These are phyloP conservation scores for Gossypium australe DNA, from an alignment of 345 rosid genomes.

Conservation along the genomic window DNA sequence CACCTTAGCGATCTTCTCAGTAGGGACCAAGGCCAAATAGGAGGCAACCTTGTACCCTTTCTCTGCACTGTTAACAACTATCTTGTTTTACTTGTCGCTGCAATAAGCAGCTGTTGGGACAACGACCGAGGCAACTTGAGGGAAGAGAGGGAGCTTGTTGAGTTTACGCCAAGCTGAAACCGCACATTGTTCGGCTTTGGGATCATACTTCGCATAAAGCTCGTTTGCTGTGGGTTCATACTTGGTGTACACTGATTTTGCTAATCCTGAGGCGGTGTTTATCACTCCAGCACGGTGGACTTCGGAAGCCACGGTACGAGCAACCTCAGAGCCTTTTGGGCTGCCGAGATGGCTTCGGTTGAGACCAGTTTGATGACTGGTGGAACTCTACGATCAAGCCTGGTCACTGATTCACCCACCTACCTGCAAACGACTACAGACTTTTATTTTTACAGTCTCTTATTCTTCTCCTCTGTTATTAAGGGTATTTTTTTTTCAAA, in stretches of 20 bases:
- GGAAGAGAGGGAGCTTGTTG: conserved; percentile 78
- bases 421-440: conserved; percentile 27
- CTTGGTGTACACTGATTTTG: conserved; percentile 51
- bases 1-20: conserved; percentile 71
- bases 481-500: too few species aligned
- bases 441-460: too few species aligned
- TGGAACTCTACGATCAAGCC: conserved; percentile 62
- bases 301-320: conserved; percentile 57
- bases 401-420: conserved; percentile 68
- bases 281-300: conserved; percentile 61
- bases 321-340: conserved; percentile 70
- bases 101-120: conserved; percentile 79
- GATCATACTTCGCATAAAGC: conserved; percentile 64
- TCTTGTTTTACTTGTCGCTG: conserved; percentile 73
- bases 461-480: too few species aligned
- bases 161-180: conserved; percentile 79
- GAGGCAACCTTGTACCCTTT: conserved; percentile 72
- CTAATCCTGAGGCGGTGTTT: conserved; percentile 66
- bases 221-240: conserved; percentile 46
- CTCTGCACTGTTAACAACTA: conserved; percentile 57
- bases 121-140: conserved; percentile 60
- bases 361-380: conserved; percentile 69
- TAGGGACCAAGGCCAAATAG: conserved; percentile 77
- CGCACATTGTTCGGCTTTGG: conserved; percentile 73
- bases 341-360: conserved; percentile 56